These are phyloP conservation scores for Lindgomyces ingoldianus DNA, from an alignment of 495 filamentous ascomycete genomes.

Conservation along the genomic window DNA sequence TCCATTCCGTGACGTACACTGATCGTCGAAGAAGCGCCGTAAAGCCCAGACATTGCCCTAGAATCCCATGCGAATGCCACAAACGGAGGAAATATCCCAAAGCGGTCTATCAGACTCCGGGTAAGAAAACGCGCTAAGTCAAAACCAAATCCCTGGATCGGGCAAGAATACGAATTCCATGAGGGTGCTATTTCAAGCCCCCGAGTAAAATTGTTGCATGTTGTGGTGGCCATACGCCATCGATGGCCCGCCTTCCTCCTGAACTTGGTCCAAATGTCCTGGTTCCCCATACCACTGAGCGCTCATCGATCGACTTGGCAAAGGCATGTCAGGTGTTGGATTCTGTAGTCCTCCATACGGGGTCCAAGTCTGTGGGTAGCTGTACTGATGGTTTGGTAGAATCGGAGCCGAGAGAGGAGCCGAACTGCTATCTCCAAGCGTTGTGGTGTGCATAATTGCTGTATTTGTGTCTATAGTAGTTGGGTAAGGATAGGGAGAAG, in stretches of 20 bases:
- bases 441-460: conserved; percentile 12
- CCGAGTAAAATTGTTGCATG: conserved; percentile 26
- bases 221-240: conserved; percentile 18
- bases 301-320: conserved; percentile 22
- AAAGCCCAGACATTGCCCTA: not conserved
- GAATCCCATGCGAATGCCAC: conserved; percentile 4
- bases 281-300: conserved; percentile 30
- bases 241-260: conserved; percentile 23
- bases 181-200: not conserved
- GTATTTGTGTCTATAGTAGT: conserved; percentile 29
- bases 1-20: not conserved
- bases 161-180: not conserved
- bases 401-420: conserved; percentile 32
- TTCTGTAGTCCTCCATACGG: conserved; percentile 12
- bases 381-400: conserved; percentile 23
- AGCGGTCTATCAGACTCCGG: conserved; percentile 1
- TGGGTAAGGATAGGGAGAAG: conserved; percentile 32
- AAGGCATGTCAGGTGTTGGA: conserved; percentile 13
- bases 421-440: not conserved
- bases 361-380: conserved; percentile 24
- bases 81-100: not conserved
- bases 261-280: conserved; percentile 25
- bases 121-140: not conserved
- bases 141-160: not conserved
- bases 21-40: not conserved